These are phyloP conservation scores for Penicillium sp. DNA, from an alignment of 2,329 filamentous ascomycete genomes.

Conservation along the genomic window DNA sequence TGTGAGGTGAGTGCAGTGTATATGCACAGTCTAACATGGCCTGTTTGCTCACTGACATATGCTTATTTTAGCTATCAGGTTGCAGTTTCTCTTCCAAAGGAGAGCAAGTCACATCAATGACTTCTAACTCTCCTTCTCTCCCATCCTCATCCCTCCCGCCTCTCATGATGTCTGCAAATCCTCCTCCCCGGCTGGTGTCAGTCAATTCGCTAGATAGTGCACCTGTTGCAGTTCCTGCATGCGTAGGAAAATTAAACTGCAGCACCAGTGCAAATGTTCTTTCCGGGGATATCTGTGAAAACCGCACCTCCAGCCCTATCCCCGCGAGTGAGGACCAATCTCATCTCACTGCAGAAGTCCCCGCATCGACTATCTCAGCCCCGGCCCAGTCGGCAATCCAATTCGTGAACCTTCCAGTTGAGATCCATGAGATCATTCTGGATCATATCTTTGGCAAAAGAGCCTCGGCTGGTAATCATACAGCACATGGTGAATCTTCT, in stretches of 20 bases:
- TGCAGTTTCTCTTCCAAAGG: not conserved
- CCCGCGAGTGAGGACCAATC: not conserved
- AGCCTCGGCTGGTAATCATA: slow-evolving; percentile 52
- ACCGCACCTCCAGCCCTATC: not conserved
- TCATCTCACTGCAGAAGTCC: not conserved
- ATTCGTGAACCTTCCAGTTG: slow-evolving; percentile 57
- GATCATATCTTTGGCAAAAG: slow-evolving; percentile 71
- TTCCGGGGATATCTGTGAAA: not conserved
- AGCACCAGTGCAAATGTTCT: slow-evolving; percentile 30
- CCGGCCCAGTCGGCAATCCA: slow-evolving; percentile 12
- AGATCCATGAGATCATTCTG: slow-evolving; percentile 71
- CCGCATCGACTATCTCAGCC: not conserved
- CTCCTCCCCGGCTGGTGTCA: slow-evolving; percentile 33
- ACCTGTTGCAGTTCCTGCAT: slow-evolving; percentile 1
- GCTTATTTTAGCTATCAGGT: not conserved
- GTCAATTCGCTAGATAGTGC: slow-evolving; percentile 34
- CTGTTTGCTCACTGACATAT: not conserved
- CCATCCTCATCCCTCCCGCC: slow-evolving; percentile 12
- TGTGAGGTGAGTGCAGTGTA: not conserved
- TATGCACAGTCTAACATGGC: not conserved
- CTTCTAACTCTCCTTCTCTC: not conserved
- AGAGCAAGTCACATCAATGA: not conserved
- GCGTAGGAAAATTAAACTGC: slow-evolving; percentile 22
- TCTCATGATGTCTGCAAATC: slow-evolving; percentile 30
- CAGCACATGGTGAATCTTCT: slow-evolving; percentile 54